Conservation (phyloP, 2,329 filamentous ascomycete species). For the Thelonectria discophora region DNA sequence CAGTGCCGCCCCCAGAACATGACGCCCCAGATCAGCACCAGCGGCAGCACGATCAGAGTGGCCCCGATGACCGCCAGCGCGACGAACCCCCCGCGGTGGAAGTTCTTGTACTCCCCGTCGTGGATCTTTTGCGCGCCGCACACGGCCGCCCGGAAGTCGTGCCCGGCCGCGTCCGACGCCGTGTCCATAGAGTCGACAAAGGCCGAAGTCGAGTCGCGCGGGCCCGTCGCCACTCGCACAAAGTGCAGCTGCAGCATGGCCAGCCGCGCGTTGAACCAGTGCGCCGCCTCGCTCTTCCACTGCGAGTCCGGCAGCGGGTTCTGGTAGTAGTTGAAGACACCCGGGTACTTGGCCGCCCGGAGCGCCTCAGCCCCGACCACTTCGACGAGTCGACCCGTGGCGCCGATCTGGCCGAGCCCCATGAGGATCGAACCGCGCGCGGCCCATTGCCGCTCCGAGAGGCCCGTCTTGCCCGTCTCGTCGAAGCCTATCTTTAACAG, state of each 20-base stretch:
- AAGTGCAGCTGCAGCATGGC: slow-evolving; percentile 12
- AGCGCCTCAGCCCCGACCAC: neutral
- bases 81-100: slow-evolving; percentile 7
- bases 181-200: neutral
- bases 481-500: slow-evolving; percentile 1
- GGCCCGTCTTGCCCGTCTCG: neutral
- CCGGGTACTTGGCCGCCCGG: slow-evolving; percentile 6
- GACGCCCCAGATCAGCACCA: neutral
- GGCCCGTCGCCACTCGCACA: slow-evolving; percentile 5
- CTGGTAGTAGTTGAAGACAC: neutral
- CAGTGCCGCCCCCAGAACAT: slow-evolving; percentile 1
- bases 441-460: neutral
- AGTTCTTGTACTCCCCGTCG: slow-evolving; percentile 7
- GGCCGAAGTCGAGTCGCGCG: neutral
- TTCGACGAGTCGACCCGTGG: neutral
- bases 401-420: slow-evolving; percentile 1
- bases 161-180: neutral
- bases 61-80: slow-evolving; percentile 1
- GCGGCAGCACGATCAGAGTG: neutral
- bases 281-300: slow-evolving; percentile 7
- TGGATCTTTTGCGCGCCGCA: slow-evolving; percentile 11
- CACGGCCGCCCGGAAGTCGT: neutral
- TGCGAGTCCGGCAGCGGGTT: slow-evolving; percentile 6
- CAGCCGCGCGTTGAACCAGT: slow-evolving; percentile 8
- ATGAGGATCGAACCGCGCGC: neutral